Evolutionary conservation across 2,329 filamentous ascomycete species (phyloP), one percentile per base, ranked within the genome.

Genomic region (Ophiocordyceps unilateralis): DNA sequence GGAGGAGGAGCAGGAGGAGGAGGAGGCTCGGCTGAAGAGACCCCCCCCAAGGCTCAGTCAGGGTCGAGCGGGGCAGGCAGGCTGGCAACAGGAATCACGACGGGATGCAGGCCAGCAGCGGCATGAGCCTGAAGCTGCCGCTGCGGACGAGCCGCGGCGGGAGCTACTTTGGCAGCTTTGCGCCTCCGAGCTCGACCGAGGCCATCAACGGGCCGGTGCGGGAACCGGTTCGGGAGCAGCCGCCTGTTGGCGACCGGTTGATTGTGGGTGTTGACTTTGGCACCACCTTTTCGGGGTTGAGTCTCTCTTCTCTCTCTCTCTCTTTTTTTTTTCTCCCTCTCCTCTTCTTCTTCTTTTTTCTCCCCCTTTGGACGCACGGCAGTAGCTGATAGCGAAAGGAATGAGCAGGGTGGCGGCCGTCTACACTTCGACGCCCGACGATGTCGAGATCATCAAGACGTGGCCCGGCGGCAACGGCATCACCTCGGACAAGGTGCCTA

Each of bases 401-500:
- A n/a, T n/a, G n/a, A n/a, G n/a, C n/a, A 63, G 60, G 20, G 80
- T 84, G 45, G 81, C 81, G 7, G 77, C 78, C 24, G 78, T 83
- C 4, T 84, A 85, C 52, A 82, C 78, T 14, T 80, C 76, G 4
- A 83, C 77, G 1, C 82, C 83, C 12, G 82, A 88, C 57, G 83
- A 87, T 57, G 69, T 88, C 45, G 81, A 87, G 56, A 84, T 87
- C 53, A 86, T 88, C 65, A 87, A 86, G 64, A 81, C 75, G 14
- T 89, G 83, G 83, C 83, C 83, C 0, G 83, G 83, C 22, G 81
- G 81, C 23, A 87, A 88, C 55, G 82, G 82, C 52, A 85, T 88
- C 61, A 87, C 83, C n/a, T 86, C 81, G 30, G 83, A 89, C 65
- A 89, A 89, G 66, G 83, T 88, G 2, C 83, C 83, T 1, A 86